Base-by-base conservation (phyloP, 176 grass and related monocot genomes). In the Dendrocalamus sinicus region DNA sequence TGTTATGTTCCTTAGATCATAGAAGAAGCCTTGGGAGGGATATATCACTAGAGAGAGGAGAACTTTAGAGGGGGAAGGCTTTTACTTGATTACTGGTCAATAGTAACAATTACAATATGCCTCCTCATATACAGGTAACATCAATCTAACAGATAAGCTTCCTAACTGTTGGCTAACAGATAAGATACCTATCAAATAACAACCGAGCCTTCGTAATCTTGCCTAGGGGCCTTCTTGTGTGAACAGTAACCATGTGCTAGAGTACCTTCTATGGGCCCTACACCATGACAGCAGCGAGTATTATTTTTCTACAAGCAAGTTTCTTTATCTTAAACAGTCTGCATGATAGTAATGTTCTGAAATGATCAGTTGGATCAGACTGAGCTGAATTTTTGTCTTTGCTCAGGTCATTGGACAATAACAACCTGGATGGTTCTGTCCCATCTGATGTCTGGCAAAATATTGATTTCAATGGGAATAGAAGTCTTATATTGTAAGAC, bases 371-470 rank as follows among this genome's bases (percentile, higher is more conserved):
- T 84, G 44, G 63, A 82, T 44, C 47, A 68, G 16, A 51, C n/a
- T 74, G 20, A 73, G 9, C 26, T 80, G 50, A 19, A 47, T 52
- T 58, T 53, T 76, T 64, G 9, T 69, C 22, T 82, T 88, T 68
- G 28, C 88, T 86, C 90, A 92, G 90, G 88, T 88, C 90, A 61
- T 73, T 95, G 83, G 90, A 90, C 15, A 64, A 95, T 71, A 95
- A 95, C 68, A 77, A 73, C 24, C 69, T 92, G 74, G 64, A 44
- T 84, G 93, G 90, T 55, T 86, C 85, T 84, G 90, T 95, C 39
- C 93, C 93, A 81, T 92, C 88, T 46, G 89, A 82, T 86, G 73
- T 95, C 45, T 95, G 90, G 93, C 85, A 24, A 70, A 90, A 90
- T 55, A 74, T 92, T 59, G 59, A 35, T 72, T 88, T 92, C 65